Base-by-base conservation (phyloP, 225 moss, liverwort and hornwort species). In the Physcomitrellopsis africana region DNA sequence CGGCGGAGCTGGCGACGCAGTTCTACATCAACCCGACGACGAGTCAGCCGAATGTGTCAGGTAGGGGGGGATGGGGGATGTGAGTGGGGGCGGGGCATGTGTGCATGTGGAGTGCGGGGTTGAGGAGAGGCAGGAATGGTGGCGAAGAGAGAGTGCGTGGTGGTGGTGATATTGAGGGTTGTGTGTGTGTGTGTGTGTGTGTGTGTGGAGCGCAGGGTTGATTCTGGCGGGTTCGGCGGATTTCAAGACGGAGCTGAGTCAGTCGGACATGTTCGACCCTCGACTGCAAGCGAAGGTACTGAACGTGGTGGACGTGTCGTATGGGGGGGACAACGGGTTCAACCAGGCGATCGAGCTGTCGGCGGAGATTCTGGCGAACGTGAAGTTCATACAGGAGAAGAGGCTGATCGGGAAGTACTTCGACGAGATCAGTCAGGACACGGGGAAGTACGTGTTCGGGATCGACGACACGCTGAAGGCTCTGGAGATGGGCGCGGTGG, bases 351-450 rank as follows among this genome's bases (percentile, higher is more conserved):
- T 96, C 63, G 92, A 96, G 70, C 76, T 96, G 20, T 96, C 96
- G 9, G 89, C 94, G 3, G 96, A 96, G 80, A 94, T 96, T 77
- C 87, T 96, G 16, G 94, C 94, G 16, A 96, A 96, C 60, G 94
- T 96, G 81, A 96, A 94, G 69, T 96, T 96, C 68, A 96, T 94
- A 24, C 92, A 96, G 78, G 92, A 94, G 77, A 94, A 94, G 74
- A 79, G 89, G 69, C 73, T 96, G 83, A 94, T 94, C 72, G 92
- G 96, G 42, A 96, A 94, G 83, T 96, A 96, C 64, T 96, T 96
- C 48, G 96, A 96, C 68, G 96, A 96, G 85, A 96, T 96, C 60
- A 94, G 91, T 78, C 96, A 96, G 75, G 96, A 96, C 54, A 96
- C 92, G 3, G 94, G 96, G 23, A 96, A 96, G 82, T 96, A 96